These are phyloP conservation scores for Malus domestica DNA, from an alignment of 306 rosid species.

Conservation along the genomic window ASM211411v1 NC_041800.1:19477233-19477732, in stretches of 20 bases:
- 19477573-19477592: slow-evolving; percentile 75
- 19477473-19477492: slow-evolving; percentile 91
- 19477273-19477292: neutral
- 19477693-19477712: neutral
- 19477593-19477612: slow-evolving; percentile 74
- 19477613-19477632: slow-evolving; percentile 96
- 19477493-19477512: slow-evolving; percentile 95
- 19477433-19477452: slow-evolving; percentile 38
- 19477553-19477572: slow-evolving; percentile 99
- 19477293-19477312: neutral
- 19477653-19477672: neutral
- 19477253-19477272: too few relatives aligned
- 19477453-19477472: slow-evolving; percentile 67
- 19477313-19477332: slow-evolving; percentile 1
- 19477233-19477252: too few relatives aligned
- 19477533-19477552: slow-evolving; percentile 94
- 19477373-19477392: neutral
- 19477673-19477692: neutral
- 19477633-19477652: slow-evolving; percentile 40
- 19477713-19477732: neutral
- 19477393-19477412: neutral
- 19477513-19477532: slow-evolving; percentile 89
- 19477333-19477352: neutral
- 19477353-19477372: neutral
- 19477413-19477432: slow-evolving; percentile 2